Base-by-base conservation (phyloP, 2,329 filamentous ascomycete genomes). In the Trichoderma guizhouense region DNA sequence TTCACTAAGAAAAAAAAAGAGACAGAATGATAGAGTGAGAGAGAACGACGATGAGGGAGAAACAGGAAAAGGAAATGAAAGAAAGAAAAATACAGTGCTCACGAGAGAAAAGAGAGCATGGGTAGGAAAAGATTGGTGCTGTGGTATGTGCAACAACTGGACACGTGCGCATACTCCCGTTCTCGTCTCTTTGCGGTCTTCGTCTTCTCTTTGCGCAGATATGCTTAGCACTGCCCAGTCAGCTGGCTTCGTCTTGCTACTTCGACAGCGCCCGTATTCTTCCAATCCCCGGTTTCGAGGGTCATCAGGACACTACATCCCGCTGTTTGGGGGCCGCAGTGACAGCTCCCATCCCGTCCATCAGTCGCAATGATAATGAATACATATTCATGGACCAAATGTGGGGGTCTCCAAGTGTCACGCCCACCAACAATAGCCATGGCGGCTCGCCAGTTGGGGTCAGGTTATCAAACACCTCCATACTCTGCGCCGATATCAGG, bases 221-320 rank as follows among this genome's bases (percentile, higher is more conserved):
- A 14, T 18, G 32, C 47, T 51, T 21, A 58, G 53, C 65, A 43
- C 53, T 21, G 65, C 65, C 65, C 53, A 55, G 66, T 71, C 69
- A 65, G 61, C 47, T 43, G 69, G 60, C 69, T 58, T 47, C 28
- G 9, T 58, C 69, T 34, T n/a, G 39, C 62, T 60, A 26, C 34
- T 43, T 51, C 34, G 21, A 61, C 24, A 61, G 55, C 57, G 66
- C 66, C 51, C 69, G 69, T 71, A 55, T 18, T 58, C n/a, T 55
- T 43, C 7, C 5, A 32, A 26, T 69, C 66, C 34, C 61, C 61
- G 26, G 60, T 24, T 55, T 53, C 24, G 15, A 43, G 32, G 69
- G 69, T 71, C 69, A 71, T 71, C 34, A 55, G 69, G 58, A 63
- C 69, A 53, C 21, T 71, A 47, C 57, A 69, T 71, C 43, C 69